Conservation (phyloP, 371 early-diverging fungal species). For the Enterospora canceri region DNA sequence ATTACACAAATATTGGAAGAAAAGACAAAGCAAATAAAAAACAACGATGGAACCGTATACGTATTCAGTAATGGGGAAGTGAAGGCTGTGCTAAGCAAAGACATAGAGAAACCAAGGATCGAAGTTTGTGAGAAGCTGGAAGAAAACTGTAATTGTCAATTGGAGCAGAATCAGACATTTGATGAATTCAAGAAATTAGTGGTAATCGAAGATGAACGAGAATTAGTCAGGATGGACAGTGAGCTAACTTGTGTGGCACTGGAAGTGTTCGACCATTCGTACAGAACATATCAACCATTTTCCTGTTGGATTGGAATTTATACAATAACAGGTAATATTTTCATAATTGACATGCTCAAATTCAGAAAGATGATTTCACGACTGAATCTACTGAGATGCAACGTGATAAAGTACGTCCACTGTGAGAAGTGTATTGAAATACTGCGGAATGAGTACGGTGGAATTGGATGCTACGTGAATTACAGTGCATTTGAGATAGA, state of each 20-base stretch:
- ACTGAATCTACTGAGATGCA: slow-evolving; percentile 19
- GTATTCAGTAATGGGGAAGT: slow-evolving; percentile 9
- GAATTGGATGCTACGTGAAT: slow-evolving; percentile 27
- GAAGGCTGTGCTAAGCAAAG: slow-evolving; percentile 3
- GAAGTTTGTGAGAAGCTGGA: not conserved
- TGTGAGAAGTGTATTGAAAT: slow-evolving; percentile 9
- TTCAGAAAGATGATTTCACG: slow-evolving; percentile 19
- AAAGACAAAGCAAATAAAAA: too few relatives aligned
- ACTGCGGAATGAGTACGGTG: slow-evolving; percentile 22
- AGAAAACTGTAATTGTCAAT: slow-evolving; percentile 3
- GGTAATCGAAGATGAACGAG: slow-evolving; percentile 4
- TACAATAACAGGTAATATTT: slow-evolving; percentile 11
- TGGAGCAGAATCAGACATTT: not conserved
- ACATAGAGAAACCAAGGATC: slow-evolving; percentile 22
- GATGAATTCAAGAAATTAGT: not conserved
- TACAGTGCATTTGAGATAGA: not conserved
- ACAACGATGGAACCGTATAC: not conserved
- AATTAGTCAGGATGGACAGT: slow-evolving; percentile 10
- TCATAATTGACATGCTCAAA: slow-evolving; percentile 30
- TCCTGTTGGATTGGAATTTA: slow-evolving; percentile 31
- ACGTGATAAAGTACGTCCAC: slow-evolving; percentile 25
- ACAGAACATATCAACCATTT: slow-evolving; percentile 46
- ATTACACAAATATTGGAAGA: too few relatives aligned
- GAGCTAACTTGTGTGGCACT: slow-evolving; percentile 14
- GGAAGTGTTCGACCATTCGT: slow-evolving; percentile 45